Evolutionary conservation across 345 rosid species (phyloP).

Genomic region (Hibiscus mutabilis): DNA sequence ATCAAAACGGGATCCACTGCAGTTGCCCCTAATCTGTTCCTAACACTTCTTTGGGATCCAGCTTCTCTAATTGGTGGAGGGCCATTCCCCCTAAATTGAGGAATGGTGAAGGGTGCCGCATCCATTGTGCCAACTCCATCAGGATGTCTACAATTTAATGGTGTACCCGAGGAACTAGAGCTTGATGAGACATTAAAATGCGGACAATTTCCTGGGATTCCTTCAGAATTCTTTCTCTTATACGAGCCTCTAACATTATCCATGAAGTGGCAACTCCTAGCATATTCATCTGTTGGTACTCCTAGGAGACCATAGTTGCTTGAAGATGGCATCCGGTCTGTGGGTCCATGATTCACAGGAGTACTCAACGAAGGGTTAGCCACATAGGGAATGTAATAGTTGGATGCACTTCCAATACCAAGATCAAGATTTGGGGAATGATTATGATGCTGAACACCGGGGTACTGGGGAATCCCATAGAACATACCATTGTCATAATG

Average conservation of each 20-base stretch:
- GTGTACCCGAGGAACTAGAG: conserved; percentile 32
- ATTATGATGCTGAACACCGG: conserved; percentile 43
- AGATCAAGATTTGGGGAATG: conserved; percentile 42
- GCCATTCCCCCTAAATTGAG: conserved; percentile 37
- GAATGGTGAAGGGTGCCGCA: conserved; percentile 30
- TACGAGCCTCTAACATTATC: conserved; percentile 47
- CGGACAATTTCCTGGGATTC: conserved; percentile 40
- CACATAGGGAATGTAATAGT: conserved; percentile 39
- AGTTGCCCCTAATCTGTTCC: conserved; percentile 46
- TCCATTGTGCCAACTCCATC: conserved; percentile 37
- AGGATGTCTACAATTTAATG: conserved; percentile 40
- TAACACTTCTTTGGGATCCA: conserved; percentile 49
- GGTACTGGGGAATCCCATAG: conserved; percentile 42
- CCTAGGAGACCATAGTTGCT: conserved; percentile 41
- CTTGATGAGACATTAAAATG: conserved; percentile 39
- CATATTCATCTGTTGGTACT: conserved; percentile 45
- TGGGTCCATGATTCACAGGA: conserved; percentile 37
- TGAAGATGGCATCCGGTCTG: conserved; percentile 39
- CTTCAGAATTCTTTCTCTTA: conserved; percentile 68
- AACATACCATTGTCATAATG: conserved; percentile 38
- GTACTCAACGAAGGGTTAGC: conserved; percentile 21
- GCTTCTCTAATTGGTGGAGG: conserved; percentile 37
- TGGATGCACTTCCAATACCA: conserved; percentile 39
- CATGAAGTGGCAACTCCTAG: conserved; percentile 38
- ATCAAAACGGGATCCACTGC: conserved; percentile 47